Evolutionary conservation across 768 basidiomycete species (phyloP).

Genomic region (Suillus spraguei): DNA sequence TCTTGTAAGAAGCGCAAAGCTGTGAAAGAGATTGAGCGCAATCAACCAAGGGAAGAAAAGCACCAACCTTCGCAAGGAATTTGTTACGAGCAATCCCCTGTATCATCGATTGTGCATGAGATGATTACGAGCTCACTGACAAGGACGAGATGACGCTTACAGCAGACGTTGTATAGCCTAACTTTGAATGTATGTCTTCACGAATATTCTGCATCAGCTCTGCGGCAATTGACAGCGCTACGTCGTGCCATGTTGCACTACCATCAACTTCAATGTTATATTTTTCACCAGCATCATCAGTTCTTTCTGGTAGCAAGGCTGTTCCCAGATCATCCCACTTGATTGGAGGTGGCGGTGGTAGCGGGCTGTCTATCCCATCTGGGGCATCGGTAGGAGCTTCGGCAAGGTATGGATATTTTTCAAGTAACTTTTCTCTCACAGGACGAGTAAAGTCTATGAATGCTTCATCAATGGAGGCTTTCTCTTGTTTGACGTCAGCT

Average conservation of each 20-base stretch:
- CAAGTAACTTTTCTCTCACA: slow-evolving; percentile 74
- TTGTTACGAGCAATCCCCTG: slow-evolving; percentile 93
- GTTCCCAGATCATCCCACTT: slow-evolving; percentile 63
- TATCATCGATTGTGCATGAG: background rate
- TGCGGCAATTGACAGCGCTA: slow-evolving; percentile 86
- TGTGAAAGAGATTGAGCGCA: slow-evolving; percentile 31
- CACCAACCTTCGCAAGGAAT: slow-evolving; percentile 85
- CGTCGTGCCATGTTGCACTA: slow-evolving; percentile 82
- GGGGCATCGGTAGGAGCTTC: slow-evolving; percentile 69
- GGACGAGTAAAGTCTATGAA: slow-evolving; percentile 90
- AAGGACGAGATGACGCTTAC: slow-evolving; percentile 44
- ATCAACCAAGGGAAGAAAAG: background rate
- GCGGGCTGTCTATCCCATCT: slow-evolving; percentile 70
- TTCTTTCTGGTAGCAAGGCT: slow-evolving; percentile 37
- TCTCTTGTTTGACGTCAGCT: slow-evolving; percentile 55
- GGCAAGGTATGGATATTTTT: slow-evolving; percentile 76
- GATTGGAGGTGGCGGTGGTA: slow-evolving; percentile 72
- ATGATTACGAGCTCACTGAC: background rate
- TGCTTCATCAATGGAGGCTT: slow-evolving; percentile 97
- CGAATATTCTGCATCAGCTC: slow-evolving; percentile 82
- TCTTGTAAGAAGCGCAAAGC: slow-evolving; percentile 91
- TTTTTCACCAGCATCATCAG: slow-evolving; percentile 21
- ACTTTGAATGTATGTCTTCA: slow-evolving; percentile 60
- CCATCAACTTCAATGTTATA: slow-evolving; percentile 32
- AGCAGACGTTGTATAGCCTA: slow-evolving; percentile 95